These are phyloP conservation scores for Scedosporium aurantiacum DNA, from an alignment of 2,329 filamentous ascomycete genomes.

Conservation along the genomic window DNA sequence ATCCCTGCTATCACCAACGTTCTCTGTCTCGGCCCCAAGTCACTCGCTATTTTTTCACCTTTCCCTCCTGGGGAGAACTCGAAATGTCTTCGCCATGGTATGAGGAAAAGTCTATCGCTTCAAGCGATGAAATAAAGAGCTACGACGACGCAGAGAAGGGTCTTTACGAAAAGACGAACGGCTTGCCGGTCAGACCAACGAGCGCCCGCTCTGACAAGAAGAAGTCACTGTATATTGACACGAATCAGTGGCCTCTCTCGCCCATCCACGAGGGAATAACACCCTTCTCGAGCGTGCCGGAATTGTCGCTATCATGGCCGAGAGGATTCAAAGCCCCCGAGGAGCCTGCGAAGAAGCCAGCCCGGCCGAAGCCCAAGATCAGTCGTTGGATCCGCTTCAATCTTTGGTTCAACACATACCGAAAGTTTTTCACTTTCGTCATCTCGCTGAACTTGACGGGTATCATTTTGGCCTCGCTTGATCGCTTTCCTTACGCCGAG, in stretches of 20 bases:
- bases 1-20: neutral
- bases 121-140: conserved; percentile 7
- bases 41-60: neutral
- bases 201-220: conserved; percentile 14
- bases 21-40: neutral
- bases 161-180: conserved; percentile 17
- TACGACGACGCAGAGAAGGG: conserved; percentile 25
- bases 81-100: conserved; percentile 1
- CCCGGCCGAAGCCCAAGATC: conserved; percentile 14
- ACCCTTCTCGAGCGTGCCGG: conserved; percentile 16
- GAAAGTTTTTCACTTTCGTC: conserved; percentile 27
- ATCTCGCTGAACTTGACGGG: conserved; percentile 23
- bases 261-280: conserved; percentile 22
- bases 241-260: conserved; percentile 14
- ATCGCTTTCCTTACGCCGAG: conserved; percentile 24
- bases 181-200: conserved; percentile 14
- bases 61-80: neutral
- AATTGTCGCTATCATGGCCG: conserved; percentile 16
- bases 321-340: conserved; percentile 1
- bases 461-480: conserved; percentile 21
- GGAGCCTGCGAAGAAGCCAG: conserved; percentile 3
- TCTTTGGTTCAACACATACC: conserved; percentile 30
- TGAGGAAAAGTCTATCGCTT: neutral
- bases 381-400: conserved; percentile 22
- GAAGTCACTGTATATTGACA: conserved; percentile 13